Percentiles rank a stretch among this genome's conserved stretches.
phyloP scores from a whole-genome alignment of 2,329 filamentous ascomycete genomes.

The Elsinoe australis region DNA sequence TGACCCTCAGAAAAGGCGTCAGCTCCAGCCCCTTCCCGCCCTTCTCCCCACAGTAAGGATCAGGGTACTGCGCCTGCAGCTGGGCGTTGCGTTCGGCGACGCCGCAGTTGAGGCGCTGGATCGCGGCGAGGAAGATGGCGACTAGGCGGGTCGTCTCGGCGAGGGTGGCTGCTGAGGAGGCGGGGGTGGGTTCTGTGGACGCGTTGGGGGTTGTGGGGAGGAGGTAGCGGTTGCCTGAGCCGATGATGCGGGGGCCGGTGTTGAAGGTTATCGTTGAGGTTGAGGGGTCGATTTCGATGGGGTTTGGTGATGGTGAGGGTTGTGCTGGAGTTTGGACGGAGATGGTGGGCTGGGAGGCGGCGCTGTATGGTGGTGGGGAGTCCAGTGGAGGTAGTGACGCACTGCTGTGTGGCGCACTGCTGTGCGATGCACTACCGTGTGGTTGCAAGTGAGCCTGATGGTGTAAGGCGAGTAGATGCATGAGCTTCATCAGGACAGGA shows the following conservation, averaged over 20 bases:
- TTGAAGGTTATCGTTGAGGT: constrained; percentile 6
- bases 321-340: not conserved
- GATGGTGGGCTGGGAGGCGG: not conserved
- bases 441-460: not conserved
- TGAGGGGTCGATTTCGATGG: constrained; percentile 3
- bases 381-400: no score
- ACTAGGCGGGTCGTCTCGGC: not conserved
- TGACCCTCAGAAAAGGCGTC: not conserved
- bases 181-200: not conserved
- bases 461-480: constrained; percentile 1
- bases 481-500: not conserved
- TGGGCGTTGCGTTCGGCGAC: constrained; percentile 2
- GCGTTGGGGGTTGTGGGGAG: not conserved
- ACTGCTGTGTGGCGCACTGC: no score
- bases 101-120: constrained; percentile 13
- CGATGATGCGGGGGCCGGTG: constrained; percentile 8
- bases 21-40: not conserved
- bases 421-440: no score
- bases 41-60: not conserved
- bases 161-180: not conserved
- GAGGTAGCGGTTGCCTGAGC: constrained; percentile 1
- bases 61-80: not conserved
- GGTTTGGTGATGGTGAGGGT: not conserved
- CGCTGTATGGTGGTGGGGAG: not conserved
- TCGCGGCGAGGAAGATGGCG: constrained; percentile 13